Percentiles rank a stretch among this genome's conserved stretches.
These are phyloP conservation scores for Pochonia chlamydosporia DNA, from an alignment of 2,329 filamentous ascomycete genomes.

Conservation along the genomic window DNA sequence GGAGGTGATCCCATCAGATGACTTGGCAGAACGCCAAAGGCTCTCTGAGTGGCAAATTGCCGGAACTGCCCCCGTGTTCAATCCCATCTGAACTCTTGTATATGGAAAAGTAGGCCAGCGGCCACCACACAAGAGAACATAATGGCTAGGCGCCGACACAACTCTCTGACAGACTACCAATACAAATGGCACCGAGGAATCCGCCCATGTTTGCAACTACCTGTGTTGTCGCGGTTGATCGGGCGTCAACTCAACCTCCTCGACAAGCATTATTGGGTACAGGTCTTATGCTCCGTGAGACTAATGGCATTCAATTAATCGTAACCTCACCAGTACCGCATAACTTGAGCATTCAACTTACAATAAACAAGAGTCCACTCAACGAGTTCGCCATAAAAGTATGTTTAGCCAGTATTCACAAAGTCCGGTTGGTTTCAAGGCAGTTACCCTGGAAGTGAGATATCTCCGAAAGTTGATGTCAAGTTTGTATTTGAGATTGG, in stretches of 20 bases:
- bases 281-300: background rate
- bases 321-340: background rate
- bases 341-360: background rate
- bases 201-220: conserved; percentile 5
- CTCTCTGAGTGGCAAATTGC: conserved; percentile 2
- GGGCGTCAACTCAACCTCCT: background rate
- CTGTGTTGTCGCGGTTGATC: conserved; percentile 1
- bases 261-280: background rate
- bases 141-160: conserved; percentile 2
- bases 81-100: conserved; percentile 1
- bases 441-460: too few relatives aligned
- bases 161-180: background rate
- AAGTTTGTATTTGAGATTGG: too few relatives aligned
- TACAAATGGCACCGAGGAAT: background rate
- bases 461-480: too few relatives aligned
- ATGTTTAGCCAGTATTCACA: background rate
- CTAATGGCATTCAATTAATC: background rate
- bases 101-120: conserved; percentile 1
- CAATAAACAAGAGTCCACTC: conserved; percentile 1
- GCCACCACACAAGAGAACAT: conserved; percentile 2
- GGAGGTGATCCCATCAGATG: conserved; percentile 2
- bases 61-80: conserved; percentile 2
- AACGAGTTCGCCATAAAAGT: background rate
- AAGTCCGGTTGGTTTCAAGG: too few relatives aligned
- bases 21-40: conserved; percentile 4